phyloP scores from a whole-genome alignment of 768 basidiomycete genomes.

The Tephrocybe sp. region DNA sequence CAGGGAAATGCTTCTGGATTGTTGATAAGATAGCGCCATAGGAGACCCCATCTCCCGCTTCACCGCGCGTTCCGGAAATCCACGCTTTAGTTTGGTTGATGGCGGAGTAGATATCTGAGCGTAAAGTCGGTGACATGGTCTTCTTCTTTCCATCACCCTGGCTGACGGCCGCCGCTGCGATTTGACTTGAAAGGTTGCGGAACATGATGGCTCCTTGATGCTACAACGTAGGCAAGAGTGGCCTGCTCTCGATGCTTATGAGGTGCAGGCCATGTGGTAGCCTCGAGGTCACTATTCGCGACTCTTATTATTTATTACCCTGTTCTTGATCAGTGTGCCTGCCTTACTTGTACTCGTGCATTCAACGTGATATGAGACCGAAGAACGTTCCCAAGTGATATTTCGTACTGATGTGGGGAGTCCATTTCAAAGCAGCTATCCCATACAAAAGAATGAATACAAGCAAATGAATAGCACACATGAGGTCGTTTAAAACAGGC shows the following conservation, averaged over 20 bases:
- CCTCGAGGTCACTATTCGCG: constrained; percentile 30
- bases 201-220: constrained; percentile 36
- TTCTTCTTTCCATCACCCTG: constrained; percentile 39
- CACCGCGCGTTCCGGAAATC: constrained; percentile 38
- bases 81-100: constrained; percentile 47
- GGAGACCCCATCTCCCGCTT: constrained; percentile 54
- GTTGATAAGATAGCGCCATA: constrained; percentile 39
- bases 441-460: constrained; percentile 1
- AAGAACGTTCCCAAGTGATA: neutral
- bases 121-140: constrained; percentile 45
- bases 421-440: constrained; percentile 1
- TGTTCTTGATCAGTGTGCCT: constrained; percentile 6
- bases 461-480: neutral
- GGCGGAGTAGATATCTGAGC: constrained; percentile 47
- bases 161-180: constrained; percentile 29
- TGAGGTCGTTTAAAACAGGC: no score
- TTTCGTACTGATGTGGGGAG: neutral
- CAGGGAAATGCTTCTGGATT: constrained; percentile 50
- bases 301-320: constrained; percentile 5
- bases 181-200: constrained; percentile 40
- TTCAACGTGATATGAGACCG: neutral
- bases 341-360: neutral
- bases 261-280: constrained; percentile 25
- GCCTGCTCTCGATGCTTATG: constrained; percentile 11
- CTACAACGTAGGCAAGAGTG: constrained; percentile 4